These are phyloP conservation scores for Yamadazyma atmosphaerica DNA, from an alignment of 1,139 yeast genomes.

Conservation along the genomic window DNA sequence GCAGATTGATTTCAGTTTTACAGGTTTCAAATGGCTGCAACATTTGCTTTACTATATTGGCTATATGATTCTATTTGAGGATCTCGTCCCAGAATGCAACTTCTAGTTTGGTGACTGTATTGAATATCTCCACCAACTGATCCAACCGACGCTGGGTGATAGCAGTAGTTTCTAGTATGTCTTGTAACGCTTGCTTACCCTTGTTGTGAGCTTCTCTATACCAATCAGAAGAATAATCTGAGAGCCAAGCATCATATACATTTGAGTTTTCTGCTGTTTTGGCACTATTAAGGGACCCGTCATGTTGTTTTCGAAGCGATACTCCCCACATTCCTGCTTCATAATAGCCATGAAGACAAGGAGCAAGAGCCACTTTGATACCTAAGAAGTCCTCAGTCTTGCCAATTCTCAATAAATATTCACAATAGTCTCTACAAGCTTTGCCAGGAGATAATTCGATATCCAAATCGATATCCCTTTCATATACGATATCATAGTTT, in stretches of 20 bases:
- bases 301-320: conserved; percentile 13
- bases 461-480: conserved; percentile 41
- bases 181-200: conserved; percentile 52
- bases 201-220: conserved; percentile 50
- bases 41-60: neutral
- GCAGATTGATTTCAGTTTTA: too few species aligned
- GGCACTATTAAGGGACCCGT: conserved; percentile 12
- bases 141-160: conserved; percentile 43
- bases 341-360: conserved; percentile 76
- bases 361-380: conserved; percentile 67
- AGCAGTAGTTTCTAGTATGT: conserved; percentile 26
- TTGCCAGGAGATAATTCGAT: conserved; percentile 47
- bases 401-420: conserved; percentile 57
- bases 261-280: conserved; percentile 17
- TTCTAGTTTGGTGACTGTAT: conserved; percentile 59
- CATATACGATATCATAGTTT: conserved; percentile 46
- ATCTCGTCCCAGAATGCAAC: conserved; percentile 64
- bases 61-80: neutral
- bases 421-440: conserved; percentile 60
- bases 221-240: conserved; percentile 59
- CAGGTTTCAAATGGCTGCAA: too few species aligned
- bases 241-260: conserved; percentile 59
- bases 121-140: conserved; percentile 57
- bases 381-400: conserved; percentile 59
- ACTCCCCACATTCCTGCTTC: conserved; percentile 44